Evolutionary conservation across 768 basidiomycete genomes (phyloP).

Genomic region (Pisolithus marmoratus): DNA sequence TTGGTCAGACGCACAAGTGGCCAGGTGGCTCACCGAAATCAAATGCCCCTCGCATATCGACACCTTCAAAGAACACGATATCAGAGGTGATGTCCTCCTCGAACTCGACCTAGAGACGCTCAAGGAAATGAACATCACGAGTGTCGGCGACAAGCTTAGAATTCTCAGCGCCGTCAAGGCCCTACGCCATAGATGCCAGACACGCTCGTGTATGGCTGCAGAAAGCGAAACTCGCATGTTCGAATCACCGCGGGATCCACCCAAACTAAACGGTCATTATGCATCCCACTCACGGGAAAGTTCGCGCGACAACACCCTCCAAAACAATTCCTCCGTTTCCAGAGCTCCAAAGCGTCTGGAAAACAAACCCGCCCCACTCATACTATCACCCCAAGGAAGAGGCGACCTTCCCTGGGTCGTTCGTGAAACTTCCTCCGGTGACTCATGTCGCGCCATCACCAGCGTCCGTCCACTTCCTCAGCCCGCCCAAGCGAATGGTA

Average conservation of each 20-base stretch:
- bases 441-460: conserved; percentile 37
- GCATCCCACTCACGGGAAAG: conserved; percentile 16
- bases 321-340: conserved; percentile 23
- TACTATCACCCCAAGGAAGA: conserved; percentile 52
- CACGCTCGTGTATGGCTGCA: neutral
- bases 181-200: conserved; percentile 54
- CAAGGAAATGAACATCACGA: conserved; percentile 85
- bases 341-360: conserved; percentile 46
- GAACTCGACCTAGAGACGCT: conserved; percentile 85
- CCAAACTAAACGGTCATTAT: conserved; percentile 5
- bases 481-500: conserved; percentile 10
- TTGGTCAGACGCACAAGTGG: conserved; percentile 70
- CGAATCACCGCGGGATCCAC: conserved; percentile 4
- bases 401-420: conserved; percentile 70
- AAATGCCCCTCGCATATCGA: conserved; percentile 64
- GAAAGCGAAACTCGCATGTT: conserved; percentile 1
- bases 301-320: conserved; percentile 13
- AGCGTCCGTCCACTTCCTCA: conserved; percentile 28
- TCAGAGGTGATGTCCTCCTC: conserved; percentile 84
- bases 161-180: conserved; percentile 81
- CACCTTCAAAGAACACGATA: conserved; percentile 80
- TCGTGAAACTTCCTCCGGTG: conserved; percentile 51
- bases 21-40: conserved; percentile 73
- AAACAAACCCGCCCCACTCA: conserved; percentile 73
- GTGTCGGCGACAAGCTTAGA: conserved; percentile 88